phyloP scores from a whole-genome alignment of 148 eudicot genomes.

The Vaccinium macrocarpon region DNA sequence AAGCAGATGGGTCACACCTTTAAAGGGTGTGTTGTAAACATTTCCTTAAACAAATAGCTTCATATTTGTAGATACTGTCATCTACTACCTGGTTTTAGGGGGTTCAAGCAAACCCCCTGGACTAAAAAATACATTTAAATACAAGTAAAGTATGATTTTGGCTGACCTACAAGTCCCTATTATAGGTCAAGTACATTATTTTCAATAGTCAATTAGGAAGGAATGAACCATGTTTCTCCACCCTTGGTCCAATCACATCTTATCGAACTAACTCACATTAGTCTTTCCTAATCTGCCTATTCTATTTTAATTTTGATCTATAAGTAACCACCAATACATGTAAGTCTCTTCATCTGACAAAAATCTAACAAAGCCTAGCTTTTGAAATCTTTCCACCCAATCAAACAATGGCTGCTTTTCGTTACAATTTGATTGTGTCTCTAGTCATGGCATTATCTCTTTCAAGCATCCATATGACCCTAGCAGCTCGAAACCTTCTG shows the following conservation, averaged over 20 bases:
- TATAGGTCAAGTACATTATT: no score
- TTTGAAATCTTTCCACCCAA: no score
- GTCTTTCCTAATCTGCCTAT: background rate
- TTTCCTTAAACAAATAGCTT: no score
- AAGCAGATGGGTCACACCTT: no score
- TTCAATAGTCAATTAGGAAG: background rate
- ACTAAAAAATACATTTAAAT: no score
- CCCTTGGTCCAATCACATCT: constrained; percentile 1
- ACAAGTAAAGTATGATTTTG: no score
- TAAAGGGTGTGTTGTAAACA: no score
- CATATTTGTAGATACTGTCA: no score
- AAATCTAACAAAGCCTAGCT: no score
- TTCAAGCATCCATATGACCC: constrained; percentile 3
- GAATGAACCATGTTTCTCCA: background rate
- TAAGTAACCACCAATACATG: background rate
- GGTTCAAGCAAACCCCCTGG: no score
- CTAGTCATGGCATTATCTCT: background rate
- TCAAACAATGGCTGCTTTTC: background rate
- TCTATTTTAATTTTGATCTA: background rate
- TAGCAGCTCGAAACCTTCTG: constrained; percentile 13
- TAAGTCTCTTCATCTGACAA: background rate
- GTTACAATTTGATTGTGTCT: background rate
- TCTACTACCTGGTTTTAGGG: no score
- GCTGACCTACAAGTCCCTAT: no score
- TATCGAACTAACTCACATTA: constrained; percentile 3